A percentile compares a stretch with the other conserved stretches of the same genome.
Evolutionary conservation across 768 basidiomycete genomes (phyloP).

Genomic region (Tricholoma hemisulphureum): DNA sequence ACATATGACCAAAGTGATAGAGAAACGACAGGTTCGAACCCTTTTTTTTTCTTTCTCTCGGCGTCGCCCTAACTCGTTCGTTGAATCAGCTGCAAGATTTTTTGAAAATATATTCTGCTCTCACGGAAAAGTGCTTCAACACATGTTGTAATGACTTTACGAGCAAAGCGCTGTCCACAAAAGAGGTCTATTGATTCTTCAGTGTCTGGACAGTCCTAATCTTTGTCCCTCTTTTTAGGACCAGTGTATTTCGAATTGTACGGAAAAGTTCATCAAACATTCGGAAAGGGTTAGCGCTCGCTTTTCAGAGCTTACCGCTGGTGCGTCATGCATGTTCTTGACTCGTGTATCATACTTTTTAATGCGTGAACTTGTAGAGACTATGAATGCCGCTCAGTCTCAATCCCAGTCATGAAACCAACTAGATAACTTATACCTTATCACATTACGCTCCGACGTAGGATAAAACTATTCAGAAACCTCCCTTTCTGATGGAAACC

Average conservation of each 20-base stretch:
- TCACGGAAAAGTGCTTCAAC: constrained; percentile 96
- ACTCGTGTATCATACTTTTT: not conserved
- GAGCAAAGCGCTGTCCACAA: constrained; percentile 86
- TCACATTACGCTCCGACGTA: not conserved
- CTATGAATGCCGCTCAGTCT: constrained; percentile 41
- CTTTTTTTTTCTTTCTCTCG: not conserved
- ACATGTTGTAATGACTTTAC: constrained; percentile 97
- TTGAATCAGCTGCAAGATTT: constrained; percentile 92
- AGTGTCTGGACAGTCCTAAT: constrained; percentile 1
- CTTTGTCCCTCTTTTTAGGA: constrained; percentile 56
- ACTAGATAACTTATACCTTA: constrained; percentile 5
- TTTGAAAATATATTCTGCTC: constrained; percentile 87
- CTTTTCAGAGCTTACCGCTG: constrained; percentile 90
- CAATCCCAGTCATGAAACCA: constrained; percentile 32
- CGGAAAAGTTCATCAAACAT: constrained; percentile 97
- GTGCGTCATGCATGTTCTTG: constrained; percentile 43
- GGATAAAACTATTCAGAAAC: too few relatives aligned
- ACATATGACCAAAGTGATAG: constrained; percentile 92
- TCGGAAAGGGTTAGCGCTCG: constrained; percentile 90
- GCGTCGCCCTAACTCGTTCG: constrained; percentile 2
- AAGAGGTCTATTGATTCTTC: constrained; percentile 63
- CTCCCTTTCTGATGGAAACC: too few relatives aligned
- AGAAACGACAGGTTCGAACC: constrained; percentile 85
- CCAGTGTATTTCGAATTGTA: constrained; percentile 87
- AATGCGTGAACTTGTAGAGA: constrained; percentile 26